Percentiles rank a stretch among this genome's conserved stretches.
Conservation (phyloP, 2,329 filamentous ascomycete genomes). For the Aspergillus quadrilineatus region DNA sequence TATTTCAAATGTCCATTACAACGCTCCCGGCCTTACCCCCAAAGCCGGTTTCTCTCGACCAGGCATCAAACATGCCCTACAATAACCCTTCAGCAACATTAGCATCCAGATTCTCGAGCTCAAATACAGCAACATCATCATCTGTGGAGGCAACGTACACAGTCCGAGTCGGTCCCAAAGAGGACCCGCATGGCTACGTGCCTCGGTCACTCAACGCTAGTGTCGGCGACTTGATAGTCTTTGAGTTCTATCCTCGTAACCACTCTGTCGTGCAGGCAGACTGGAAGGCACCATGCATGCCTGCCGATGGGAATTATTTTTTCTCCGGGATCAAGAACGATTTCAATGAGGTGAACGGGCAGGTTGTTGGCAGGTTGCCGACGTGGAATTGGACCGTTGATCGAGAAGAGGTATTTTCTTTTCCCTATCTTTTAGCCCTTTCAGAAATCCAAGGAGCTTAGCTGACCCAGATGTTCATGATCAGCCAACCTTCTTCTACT, state of each 20-base stretch:
- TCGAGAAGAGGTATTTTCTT: slow-evolving; percentile 48
- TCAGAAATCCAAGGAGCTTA: background rate
- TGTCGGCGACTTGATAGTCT: slow-evolving; percentile 45
- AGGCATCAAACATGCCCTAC: background rate
- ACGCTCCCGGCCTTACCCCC: background rate
- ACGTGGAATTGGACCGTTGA: slow-evolving; percentile 52
- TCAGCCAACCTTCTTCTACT: slow-evolving; percentile 67
- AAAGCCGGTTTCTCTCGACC: background rate
- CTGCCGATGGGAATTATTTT: slow-evolving; percentile 41
- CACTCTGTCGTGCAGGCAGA: slow-evolving; percentile 65
- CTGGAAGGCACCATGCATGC: slow-evolving; percentile 62
- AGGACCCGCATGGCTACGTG: slow-evolving; percentile 32
- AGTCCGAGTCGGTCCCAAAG: slow-evolving; percentile 34
- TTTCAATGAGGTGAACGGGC: slow-evolving; percentile 47
- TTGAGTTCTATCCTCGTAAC: slow-evolving; percentile 62
- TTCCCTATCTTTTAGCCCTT: background rate
- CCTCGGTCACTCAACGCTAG: slow-evolving; percentile 31
- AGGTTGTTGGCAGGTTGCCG: slow-evolving; percentile 37
- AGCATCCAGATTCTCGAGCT: background rate
- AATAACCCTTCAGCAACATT: background rate
- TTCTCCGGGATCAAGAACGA: slow-evolving; percentile 44
- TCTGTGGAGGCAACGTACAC: slow-evolving; percentile 29
- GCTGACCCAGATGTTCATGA: background rate
- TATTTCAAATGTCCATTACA: background rate
- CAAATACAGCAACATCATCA: background rate